Evolutionary conservation across 169 alveolate species (phyloP).

Genomic region (Eimeria zaria): DNA sequence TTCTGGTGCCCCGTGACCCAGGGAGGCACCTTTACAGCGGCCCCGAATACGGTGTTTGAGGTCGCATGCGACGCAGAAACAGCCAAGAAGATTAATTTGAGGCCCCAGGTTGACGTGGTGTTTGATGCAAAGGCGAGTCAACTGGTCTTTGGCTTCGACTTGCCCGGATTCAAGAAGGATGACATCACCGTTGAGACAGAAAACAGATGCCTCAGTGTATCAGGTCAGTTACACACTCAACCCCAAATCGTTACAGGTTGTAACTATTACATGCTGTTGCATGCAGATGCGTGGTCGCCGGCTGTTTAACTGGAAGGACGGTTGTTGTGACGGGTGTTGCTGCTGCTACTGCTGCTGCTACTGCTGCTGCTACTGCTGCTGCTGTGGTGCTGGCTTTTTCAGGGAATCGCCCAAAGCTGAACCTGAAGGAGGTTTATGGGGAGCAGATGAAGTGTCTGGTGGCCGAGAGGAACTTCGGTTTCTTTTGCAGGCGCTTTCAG

Average conservation of each 20-base stretch:
- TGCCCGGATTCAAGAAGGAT: slow-evolving; percentile 74
- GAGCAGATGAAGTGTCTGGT: slow-evolving; percentile 29
- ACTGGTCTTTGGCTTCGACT: slow-evolving; percentile 66
- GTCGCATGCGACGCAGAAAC: slow-evolving; percentile 75
- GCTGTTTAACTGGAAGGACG: not conserved
- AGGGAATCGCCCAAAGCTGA: slow-evolving; percentile 69
- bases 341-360: not conserved
- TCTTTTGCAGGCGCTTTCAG: slow-evolving; percentile 78
- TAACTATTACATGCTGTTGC: not conserved
- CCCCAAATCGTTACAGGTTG: not conserved
- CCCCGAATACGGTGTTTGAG: slow-evolving; percentile 78
- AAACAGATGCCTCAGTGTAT: slow-evolving; percentile 47
- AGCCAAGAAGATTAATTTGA: slow-evolving; percentile 50
- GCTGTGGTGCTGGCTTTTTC: too few species aligned
- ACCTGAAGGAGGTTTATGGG: slow-evolving; percentile 49
- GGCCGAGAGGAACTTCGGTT: slow-evolving; percentile 67
- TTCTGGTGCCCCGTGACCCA: slow-evolving; percentile 77
- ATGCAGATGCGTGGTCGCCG: not conserved
- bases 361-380: slow-evolving; percentile 16
- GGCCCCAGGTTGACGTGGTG: slow-evolving; percentile 74
- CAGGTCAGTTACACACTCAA: slow-evolving; percentile 32
- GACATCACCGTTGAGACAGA: slow-evolving; percentile 72
- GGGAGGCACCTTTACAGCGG: slow-evolving; percentile 65
- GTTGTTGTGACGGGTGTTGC: not conserved
- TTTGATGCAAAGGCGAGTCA: slow-evolving; percentile 58